Conservation (phyloP, 2,329 filamentous ascomycete species). For the Chrysosporium queenslandicum region DNA sequence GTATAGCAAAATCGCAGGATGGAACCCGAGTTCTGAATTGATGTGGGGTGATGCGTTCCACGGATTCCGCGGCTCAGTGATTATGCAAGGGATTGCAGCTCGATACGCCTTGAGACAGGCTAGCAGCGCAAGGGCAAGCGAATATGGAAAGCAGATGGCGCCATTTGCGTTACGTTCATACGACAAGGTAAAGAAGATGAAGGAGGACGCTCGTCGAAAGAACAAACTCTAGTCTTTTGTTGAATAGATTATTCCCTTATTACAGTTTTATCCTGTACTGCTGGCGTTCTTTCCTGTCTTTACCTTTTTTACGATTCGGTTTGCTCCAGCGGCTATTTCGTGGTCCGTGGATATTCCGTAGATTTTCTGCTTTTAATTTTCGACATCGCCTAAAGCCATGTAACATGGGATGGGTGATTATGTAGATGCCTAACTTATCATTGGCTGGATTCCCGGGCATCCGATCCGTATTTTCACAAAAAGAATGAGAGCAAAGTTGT, state of each 20-base stretch:
- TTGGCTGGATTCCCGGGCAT: not conserved
- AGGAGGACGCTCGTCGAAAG: conserved; percentile 28
- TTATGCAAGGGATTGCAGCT: conserved; percentile 86
- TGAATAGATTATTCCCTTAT: no score
- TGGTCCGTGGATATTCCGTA: no score
- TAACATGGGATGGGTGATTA: not conserved
- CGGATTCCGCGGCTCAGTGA: conserved; percentile 49
- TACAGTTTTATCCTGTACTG: no score
- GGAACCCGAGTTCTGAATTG: conserved; percentile 52
- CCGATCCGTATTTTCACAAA: not conserved
- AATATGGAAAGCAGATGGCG: conserved; percentile 58
- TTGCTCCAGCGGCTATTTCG: no score
- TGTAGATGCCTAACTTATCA: not conserved
- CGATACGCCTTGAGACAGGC: conserved; percentile 76
- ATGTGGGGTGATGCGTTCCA: conserved; percentile 57
- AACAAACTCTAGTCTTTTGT: conserved; percentile 38
- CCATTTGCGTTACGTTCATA: conserved; percentile 72
- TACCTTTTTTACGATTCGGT: not conserved
- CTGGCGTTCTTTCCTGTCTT: no score
- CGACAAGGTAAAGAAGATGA: conserved; percentile 53
- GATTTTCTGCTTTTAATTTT: not conserved
- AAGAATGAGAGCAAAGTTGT: not conserved
- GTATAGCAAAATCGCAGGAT: conserved; percentile 60
- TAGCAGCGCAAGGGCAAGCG: conserved; percentile 69
- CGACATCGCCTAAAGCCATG: not conserved